Percentiles rank a stretch among this genome's conserved stretches.
phyloP scores from a whole-genome alignment of 2,329 filamentous ascomycete species.

The Claviceps citrina region DNA sequence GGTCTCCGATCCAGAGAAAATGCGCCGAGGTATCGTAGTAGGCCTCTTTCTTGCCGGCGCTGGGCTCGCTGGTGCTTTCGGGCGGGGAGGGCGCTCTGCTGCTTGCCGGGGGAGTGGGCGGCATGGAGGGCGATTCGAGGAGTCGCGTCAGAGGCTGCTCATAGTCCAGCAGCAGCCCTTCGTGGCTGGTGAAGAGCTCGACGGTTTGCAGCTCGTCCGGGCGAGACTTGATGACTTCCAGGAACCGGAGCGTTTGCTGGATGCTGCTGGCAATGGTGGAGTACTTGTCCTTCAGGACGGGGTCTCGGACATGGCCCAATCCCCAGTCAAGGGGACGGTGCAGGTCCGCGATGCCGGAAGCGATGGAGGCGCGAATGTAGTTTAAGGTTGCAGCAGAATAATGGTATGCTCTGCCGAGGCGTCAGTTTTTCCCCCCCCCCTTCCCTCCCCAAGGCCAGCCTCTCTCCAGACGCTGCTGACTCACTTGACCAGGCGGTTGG shows the following conservation, averaged over 20 bases:
- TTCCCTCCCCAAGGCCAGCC: no score
- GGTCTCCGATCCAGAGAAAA: slow-evolving; percentile 97
- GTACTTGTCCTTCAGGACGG: slow-evolving; percentile 73
- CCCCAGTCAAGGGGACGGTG: slow-evolving; percentile 92
- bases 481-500: slow-evolving; percentile 60
- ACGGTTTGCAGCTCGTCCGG: slow-evolving; percentile 76
- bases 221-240: slow-evolving; percentile 81
- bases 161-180: slow-evolving; percentile 86
- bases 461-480: no score
- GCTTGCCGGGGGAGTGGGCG: no score
- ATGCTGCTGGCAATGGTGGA: slow-evolving; percentile 70
- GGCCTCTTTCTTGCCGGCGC: slow-evolving; percentile 28
- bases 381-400: slow-evolving; percentile 91
- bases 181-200: slow-evolving; percentile 89
- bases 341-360: slow-evolving; percentile 82
- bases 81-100: slow-evolving; percentile 28
- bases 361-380: slow-evolving; percentile 70
- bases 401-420: slow-evolving; percentile 61
- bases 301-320: slow-evolving; percentile 77
- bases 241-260: slow-evolving; percentile 82
- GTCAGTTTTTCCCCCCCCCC: not conserved
- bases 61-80: slow-evolving; percentile 13
- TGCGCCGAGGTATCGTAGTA: slow-evolving; percentile 93
- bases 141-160: slow-evolving; percentile 74
- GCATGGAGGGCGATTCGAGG: slow-evolving; percentile 54